Conservation (phyloP, 257 asterid genomes). For the Forsythia viridissima region DNA sequence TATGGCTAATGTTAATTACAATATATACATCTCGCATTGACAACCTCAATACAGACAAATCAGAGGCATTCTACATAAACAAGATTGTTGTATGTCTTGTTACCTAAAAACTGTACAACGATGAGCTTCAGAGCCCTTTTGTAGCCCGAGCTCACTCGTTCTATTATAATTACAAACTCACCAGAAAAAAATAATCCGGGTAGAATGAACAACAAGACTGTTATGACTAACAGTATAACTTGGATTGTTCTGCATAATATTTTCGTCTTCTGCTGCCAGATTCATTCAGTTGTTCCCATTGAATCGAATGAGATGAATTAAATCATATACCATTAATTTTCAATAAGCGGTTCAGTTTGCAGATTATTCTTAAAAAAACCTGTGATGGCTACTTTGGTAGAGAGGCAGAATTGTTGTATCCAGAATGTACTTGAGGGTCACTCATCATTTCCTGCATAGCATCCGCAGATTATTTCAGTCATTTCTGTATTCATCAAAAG, state of each 20-base stretch:
- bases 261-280: background rate
- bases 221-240: background rate
- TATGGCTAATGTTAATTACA: too few relatives aligned
- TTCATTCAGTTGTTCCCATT: conserved; percentile 28
- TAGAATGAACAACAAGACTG: background rate
- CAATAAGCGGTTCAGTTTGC: background rate
- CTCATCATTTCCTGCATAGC: conserved; percentile 32
- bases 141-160: conserved; percentile 2
- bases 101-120: conserved; percentile 2
- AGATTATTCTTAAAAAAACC: conserved; percentile 5
- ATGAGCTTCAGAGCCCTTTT: conserved; percentile 14
- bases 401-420: conserved; percentile 18
- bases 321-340: background rate
- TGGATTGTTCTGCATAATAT: background rate
- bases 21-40: background rate
- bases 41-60: background rate
- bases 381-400: conserved; percentile 26
- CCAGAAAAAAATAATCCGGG: conserved; percentile 5
- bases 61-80: conserved; percentile 4
- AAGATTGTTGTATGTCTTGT: conserved; percentile 7
- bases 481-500: conserved; percentile 3
- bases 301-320: background rate
- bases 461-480: conserved; percentile 1
- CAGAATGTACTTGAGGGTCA: conserved; percentile 20
- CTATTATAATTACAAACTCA: conserved; percentile 3